Base-by-base conservation (phyloP, 2,329 filamentous ascomycete genomes). In the Fusarium sp. region DNA sequence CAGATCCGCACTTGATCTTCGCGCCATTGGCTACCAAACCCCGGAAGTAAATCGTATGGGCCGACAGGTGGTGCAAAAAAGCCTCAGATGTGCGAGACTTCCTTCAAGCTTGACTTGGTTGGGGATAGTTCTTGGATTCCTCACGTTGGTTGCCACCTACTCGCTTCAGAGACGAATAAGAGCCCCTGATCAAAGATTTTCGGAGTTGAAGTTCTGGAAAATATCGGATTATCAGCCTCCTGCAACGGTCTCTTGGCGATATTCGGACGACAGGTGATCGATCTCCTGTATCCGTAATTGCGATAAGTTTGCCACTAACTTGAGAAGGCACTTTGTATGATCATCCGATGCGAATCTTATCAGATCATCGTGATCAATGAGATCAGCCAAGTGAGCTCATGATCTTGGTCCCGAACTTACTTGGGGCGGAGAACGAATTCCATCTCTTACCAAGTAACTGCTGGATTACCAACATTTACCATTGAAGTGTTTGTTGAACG, bases 1-100 rank as follows among this genome's bases (percentile, higher is more conserved):
- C 69, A 69, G 72, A 74, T 72, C 45, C 45, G 45, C 45, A 30
- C 8, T n/a, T 15, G 45, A 47, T 47, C 13, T 29, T 20, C 8
- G 6, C n/a, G 8, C 13, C 18, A 47, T 47, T 47, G 45, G 45
- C 45, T 29, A 11, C 25, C 25, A 47, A 3, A 47, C 10, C 25
- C 45, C 25, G 45, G 20, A 7, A 9, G 12, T 18, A 47, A 47
- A 27, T 47, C 12, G 25, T 38, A 8, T 58, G 55, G 53, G n/a
- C 53, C 57, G 54, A 62, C 49, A 41, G 24, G 20, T 45, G 20
- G 5, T 15, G 18, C 13, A 12, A 56, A 58, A 60, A 58, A 44
- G 53, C 57, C 57, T 60, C 57, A 60, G 8, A 22, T 47, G 20
- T 6, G 11, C 10, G 6, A 38, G 18, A n/a, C 34, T 5, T 38